Base-by-base conservation (phyloP, 2,329 filamentous ascomycete species). In the Fusarium odoratissimum region DNA sequence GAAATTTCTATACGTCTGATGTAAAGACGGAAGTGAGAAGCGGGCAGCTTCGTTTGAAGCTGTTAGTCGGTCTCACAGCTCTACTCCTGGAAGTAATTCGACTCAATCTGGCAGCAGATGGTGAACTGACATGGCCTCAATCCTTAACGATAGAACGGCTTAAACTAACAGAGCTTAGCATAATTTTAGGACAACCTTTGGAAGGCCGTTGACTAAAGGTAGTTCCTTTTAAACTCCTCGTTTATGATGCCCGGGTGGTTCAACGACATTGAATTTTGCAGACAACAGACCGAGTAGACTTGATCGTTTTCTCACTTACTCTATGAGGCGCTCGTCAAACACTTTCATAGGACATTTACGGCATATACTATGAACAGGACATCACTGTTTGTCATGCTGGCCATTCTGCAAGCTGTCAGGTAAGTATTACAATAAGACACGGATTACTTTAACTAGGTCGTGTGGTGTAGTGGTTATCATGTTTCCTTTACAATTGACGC, bases 371-470 rank as follows among this genome's bases (percentile, higher is more conserved):
- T 6, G 13, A 41, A 23, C 21, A 41, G 14, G 17, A 42, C 6
- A 42, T 23, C 1, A 11, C n/a, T 23, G n/a, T 6, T 42, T 42
- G 4, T 11, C 4, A 8, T 23, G 21, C 13, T n/a, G 5, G 3
- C 6, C n/a, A 44, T 25, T 44, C 2, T 25, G 42, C 2, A 19
- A 13, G 0, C 8, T 45, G 8, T 19, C 3, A 21, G 0, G 21
- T 21, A 46, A 3, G 0, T 30, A 16, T 4, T 3, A 0, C 2
- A 46, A 46, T 46, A 30, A 46, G 25, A 5, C 3, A 2, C 3
- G 0, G 0, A 16, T 16, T 16, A 16, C 2, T 13, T 30, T 46
- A 30, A 46, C 44, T 8, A 28, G 28, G 45, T 48, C 45, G 45
- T 48, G 45, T 48, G 28, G 45, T 48, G 45, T 48, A 48, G 28